Conservation (phyloP, 164 flowering plant species). For the Tetracentron sinense region DNA sequence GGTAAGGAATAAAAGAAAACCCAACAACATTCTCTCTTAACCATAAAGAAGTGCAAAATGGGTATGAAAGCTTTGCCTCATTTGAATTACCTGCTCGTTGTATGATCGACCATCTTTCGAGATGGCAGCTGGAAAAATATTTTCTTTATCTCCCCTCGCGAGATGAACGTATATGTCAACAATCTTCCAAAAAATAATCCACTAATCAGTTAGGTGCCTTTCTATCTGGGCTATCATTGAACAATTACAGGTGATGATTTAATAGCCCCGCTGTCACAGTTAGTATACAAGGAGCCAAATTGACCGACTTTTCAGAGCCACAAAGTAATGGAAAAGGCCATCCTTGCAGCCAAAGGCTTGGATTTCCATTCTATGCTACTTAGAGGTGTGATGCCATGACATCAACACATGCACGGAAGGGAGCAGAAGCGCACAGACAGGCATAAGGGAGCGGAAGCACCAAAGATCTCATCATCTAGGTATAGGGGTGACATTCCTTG, state of each 20-base stretch:
- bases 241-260: background rate
- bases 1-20: background rate
- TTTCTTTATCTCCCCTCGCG: slow-evolving; percentile 77
- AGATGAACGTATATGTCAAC: slow-evolving; percentile 88
- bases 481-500: no score
- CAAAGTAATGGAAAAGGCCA: no score
- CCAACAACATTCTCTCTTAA: background rate
- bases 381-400: background rate
- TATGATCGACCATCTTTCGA: slow-evolving; percentile 95
- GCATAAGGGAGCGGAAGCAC: no score
- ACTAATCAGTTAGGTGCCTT: slow-evolving; percentile 6
- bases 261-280: background rate
- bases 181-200: slow-evolving; percentile 48
- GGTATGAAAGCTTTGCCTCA: background rate
- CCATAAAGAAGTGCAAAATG: background rate
- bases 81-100: slow-evolving; percentile 74
- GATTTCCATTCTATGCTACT: background rate
- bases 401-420: background rate
- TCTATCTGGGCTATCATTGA: background rate
- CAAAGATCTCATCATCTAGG: no score
- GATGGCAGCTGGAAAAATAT: slow-evolving; percentile 84
- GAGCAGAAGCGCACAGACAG: background rate
- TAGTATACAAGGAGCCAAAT: background rate
- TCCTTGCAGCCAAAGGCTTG: background rate
- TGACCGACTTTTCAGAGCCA: background rate